Evolutionary conservation across 441 rosid species (phyloP), one percentile per base, ranked within the genome.

Genomic region (Populus hybrid): DNA sequence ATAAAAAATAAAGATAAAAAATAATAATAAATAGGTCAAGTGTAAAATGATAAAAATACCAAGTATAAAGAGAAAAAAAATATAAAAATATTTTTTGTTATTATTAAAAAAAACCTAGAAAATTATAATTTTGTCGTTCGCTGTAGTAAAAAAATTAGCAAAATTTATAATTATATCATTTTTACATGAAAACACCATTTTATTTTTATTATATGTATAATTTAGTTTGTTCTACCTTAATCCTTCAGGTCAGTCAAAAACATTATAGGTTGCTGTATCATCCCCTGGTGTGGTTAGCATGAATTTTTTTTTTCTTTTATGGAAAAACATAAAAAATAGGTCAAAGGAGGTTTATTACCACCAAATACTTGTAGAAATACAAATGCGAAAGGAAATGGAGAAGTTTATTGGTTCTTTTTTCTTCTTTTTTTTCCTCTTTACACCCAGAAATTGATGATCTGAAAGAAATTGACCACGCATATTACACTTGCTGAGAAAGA

Each of bases 401-500:
- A 61, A 33, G 81, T 79, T 79, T 79, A 81, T 82, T 79, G 56
- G 74, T 68, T 64, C 72, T 56, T 68, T 24, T 28, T 16, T 31
- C 5, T 4, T 31, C n/a, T 38, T 38, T 23, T 7, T 18, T 71
- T 63, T 73, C 71, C 78, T 71, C 73, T 79, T 73, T 80, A 77
- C 80, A 80, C 79, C 74, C 83, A 72, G 77, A 79, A 81, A 81
- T 74, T 75, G 38, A 50, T 69, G 28, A 71, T 59, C 53, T 73
- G n/a, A 68, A 67, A 71, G 72, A 59, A 82, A 76, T 12, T 21
- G 79, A 75, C 9, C 64, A 74, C 31, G 2, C 68, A 64, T 63
- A 72, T 67, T 59, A 77, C 75, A 77, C 76, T 80, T 80, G 74
- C 64, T 18, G 64, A 24, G 68, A 84, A 83, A 69, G 68, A 86